Evolutionary conservation across 768 basidiomycete genomes (phyloP), one percentile per base, ranked within the genome.

Genomic region (Boletus rufocinnamomeus): DNA sequence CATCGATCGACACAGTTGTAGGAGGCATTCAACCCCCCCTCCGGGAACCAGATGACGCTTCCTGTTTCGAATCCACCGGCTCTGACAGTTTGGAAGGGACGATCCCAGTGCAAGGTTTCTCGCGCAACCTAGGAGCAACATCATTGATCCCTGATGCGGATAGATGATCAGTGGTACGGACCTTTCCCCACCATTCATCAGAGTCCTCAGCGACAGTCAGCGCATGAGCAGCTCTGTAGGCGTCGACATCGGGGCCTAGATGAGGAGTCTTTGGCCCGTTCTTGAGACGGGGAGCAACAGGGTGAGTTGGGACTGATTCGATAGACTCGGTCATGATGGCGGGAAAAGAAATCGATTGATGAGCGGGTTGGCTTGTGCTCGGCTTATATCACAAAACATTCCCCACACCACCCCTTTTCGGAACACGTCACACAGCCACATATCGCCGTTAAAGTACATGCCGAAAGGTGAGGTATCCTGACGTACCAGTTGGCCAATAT

Each of bases 1-100:
- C 93, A 95, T 56, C 96, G 85, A 73, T 99, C 97, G 50, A 99
- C 93, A 68, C 94, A 96, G 76, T 99, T 99, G 82, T 98, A 98
- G 10, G 93, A 86, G 2, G 89, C 96, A 69, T 95, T 97, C 65
- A 96, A 76, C 5, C 80, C 88, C 32, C 96, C 96, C 67, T 99
- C 95, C 6, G 93, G 93, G 83, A 98, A 98, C 96, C 96, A 98
- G 61, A 83, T 82, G 58, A 96, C 86, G 71, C 97, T 93, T 30
- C 95, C 96, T 2, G 82, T 84, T 67, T 83, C 80, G 68, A 98
- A 98, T 8, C 81, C 78, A 45, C 96, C 96, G 5, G 89, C 78
- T 67, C 88, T 79, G 58, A 98, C 93, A 27, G 87, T 94, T 60
- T 86, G 80, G 83, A 97, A 98, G 13, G 91, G 92, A 34, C 88